phyloP scores from a whole-genome alignment of 306 rosid species.

The Geum urbanum region DNA sequence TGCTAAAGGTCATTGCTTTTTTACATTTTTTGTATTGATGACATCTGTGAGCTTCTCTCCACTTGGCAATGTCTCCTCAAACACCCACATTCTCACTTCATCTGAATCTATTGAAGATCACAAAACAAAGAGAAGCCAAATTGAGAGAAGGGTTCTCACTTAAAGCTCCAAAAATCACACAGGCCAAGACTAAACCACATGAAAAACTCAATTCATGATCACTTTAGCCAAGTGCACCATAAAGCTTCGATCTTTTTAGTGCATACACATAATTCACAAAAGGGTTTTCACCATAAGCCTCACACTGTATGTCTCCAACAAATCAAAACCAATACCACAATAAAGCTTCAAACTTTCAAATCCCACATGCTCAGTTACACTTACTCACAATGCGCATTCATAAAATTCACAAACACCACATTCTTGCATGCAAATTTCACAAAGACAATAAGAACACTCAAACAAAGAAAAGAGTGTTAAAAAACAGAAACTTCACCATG shows the following conservation, averaged over 20 bases:
- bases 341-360: constrained; percentile 1
- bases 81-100: constrained; percentile 96
- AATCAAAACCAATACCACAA: background rate
- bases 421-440: constrained; percentile 10
- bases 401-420: background rate
- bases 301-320: background rate
- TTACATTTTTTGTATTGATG: constrained; percentile 75
- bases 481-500: constrained; percentile 44
- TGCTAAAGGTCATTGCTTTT: constrained; percentile 16
- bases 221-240: background rate
- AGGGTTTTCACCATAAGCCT: background rate
- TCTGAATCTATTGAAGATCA: constrained; percentile 40
- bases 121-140: background rate
- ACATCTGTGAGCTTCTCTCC: constrained; percentile 80
- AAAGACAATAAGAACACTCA: too few relatives aligned
- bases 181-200: background rate
- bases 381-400: constrained; percentile 1
- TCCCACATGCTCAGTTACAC: background rate
- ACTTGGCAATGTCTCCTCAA: constrained; percentile 62
- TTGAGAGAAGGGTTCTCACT: constrained; percentile 10
- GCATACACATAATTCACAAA: background rate
- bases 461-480: too few relatives aligned
- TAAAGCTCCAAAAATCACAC: constrained; percentile 1
- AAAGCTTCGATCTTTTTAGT: background rate
- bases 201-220: background rate